phyloP scores from a whole-genome alignment of 305 asterid genomes.

The Andrographis paniculata region DNA sequence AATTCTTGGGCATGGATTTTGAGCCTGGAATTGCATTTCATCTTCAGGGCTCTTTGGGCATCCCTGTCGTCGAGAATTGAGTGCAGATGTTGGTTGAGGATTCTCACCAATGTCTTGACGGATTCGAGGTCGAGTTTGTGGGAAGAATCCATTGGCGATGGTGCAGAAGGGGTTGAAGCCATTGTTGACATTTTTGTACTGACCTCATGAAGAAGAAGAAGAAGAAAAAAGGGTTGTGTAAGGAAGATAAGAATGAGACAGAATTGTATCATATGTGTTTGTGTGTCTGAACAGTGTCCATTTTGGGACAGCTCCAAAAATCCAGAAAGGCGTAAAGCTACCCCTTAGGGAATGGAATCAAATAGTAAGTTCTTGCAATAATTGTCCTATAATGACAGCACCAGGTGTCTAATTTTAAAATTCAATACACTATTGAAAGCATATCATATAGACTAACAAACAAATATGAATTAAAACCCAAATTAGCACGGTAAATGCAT shows the following conservation, averaged over 20 bases:
- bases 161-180: slow-evolving; percentile 31
- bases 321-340: no score
- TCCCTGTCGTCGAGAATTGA: slow-evolving; percentile 28
- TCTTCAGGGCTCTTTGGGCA: slow-evolving; percentile 31
- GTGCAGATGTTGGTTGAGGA: slow-evolving; percentile 39
- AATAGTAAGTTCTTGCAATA: no score
- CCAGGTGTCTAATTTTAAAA: no score
- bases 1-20: slow-evolving; percentile 38
- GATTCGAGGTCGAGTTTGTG: slow-evolving; percentile 7
- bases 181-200: slow-evolving; percentile 28
- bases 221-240: not conserved
- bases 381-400: no score
- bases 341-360: slow-evolving; percentile 7
- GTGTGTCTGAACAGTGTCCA: slow-evolving; percentile 23
- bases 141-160: slow-evolving; percentile 21
- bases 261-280: slow-evolving; percentile 1
- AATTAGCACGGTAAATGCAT: no score
- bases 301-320: slow-evolving; percentile 28
- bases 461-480: no score
- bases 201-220: slow-evolving; percentile 27
- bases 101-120: slow-evolving; percentile 30
- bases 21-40: slow-evolving; percentile 51
- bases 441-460: no score
- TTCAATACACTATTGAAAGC: no score
- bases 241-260: slow-evolving; percentile 9